Evolutionary conservation across 495 filamentous ascomycete genomes (phyloP).

Genomic region (Hyaloscypha bicolor): DNA sequence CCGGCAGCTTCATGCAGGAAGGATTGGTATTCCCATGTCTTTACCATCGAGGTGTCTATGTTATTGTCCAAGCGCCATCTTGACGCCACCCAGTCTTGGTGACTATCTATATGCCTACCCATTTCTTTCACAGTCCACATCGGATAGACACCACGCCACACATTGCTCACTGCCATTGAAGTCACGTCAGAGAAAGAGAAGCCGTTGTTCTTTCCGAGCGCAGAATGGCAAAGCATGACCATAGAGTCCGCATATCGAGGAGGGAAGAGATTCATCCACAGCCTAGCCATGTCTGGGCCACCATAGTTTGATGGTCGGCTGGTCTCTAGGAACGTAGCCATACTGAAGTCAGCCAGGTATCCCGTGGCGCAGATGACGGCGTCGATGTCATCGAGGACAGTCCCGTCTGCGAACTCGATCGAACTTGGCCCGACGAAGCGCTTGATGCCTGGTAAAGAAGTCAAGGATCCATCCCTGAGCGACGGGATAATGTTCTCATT

Average conservation of each 20-base stretch:
- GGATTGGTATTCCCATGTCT: slow-evolving; percentile 32
- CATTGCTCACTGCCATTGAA: slow-evolving; percentile 40
- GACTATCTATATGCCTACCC: slow-evolving; percentile 34
- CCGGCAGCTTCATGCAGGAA: slow-evolving; percentile 42
- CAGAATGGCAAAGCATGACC: slow-evolving; percentile 30
- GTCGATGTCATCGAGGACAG: slow-evolving; percentile 37
- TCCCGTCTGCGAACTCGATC: slow-evolving; percentile 41
- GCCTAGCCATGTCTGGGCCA: slow-evolving; percentile 30
- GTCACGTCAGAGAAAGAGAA: slow-evolving; percentile 40
- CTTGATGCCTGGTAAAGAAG: slow-evolving; percentile 33
- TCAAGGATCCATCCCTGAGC: slow-evolving; percentile 33
- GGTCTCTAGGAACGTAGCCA: slow-evolving; percentile 29
- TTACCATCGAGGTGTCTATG: slow-evolving; percentile 9
- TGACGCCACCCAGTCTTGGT: slow-evolving; percentile 38
- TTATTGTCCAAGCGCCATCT: slow-evolving; percentile 4
- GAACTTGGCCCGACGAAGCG: slow-evolving; percentile 33
- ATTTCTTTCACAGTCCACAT: slow-evolving; percentile 35
- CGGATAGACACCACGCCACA: slow-evolving; percentile 37
- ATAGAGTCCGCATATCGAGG: slow-evolving; percentile 38
- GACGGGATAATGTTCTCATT: slow-evolving; percentile 33
- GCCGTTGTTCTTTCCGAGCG: slow-evolving; percentile 32
- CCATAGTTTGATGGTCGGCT: slow-evolving; percentile 27
- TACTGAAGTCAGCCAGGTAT: slow-evolving; percentile 37
- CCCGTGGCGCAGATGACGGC: slow-evolving; percentile 43
- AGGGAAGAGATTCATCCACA: slow-evolving; percentile 45